These are phyloP conservation scores for Gracilaria gracilis DNA, from an alignment of 23 red algal species.

Conservation along the genomic window DNA sequence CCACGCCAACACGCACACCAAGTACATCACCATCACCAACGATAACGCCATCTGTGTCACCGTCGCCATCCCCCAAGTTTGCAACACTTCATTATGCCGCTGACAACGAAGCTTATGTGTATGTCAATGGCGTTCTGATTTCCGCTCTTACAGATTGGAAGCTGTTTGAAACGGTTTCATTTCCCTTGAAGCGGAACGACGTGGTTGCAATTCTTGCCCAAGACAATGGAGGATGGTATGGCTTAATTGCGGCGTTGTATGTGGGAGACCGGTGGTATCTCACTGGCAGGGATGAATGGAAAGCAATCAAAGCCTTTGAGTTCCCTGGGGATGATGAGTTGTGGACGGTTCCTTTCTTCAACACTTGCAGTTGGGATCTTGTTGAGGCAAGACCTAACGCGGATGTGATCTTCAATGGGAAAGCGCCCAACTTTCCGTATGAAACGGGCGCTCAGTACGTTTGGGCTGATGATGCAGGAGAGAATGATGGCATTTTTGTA, in stretches of 20 bases:
- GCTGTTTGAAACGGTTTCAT: conserved; percentile 13
- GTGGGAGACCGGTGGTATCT: conserved; percentile 23
- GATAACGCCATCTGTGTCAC: conserved; percentile 18
- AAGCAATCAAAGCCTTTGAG: conserved; percentile 27
- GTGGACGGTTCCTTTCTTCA: conserved; percentile 32
- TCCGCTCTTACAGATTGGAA: conserved; percentile 21
- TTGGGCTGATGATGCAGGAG: conserved; percentile 37
- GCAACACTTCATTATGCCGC: conserved; percentile 33
- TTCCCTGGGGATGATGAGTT: conserved; percentile 33
- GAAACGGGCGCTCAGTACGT: conserved; percentile 37
- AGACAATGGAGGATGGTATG: conserved; percentile 36
- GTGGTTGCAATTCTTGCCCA: conserved; percentile 38
- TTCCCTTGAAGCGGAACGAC: conserved; percentile 21
- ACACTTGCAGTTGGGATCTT: conserved; percentile 16
- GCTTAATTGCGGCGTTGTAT: conserved; percentile 28
- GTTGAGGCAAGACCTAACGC: conserved; percentile 33
- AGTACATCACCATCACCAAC: conserved; percentile 13
- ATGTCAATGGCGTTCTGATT: conserved; percentile 45
- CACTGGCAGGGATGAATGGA: conserved; percentile 47
- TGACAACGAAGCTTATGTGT: conserved; percentile 25
- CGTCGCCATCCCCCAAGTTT: conserved; percentile 14
- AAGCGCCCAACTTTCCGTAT: conserved; percentile 19
- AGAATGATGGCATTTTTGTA: conserved; percentile 31
- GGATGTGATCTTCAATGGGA: conserved; percentile 14
- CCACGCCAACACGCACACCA: conserved; percentile 12